Base-by-base conservation (phyloP, 2,329 filamentous ascomycete species). In the Phialophora macrospora region DNA sequence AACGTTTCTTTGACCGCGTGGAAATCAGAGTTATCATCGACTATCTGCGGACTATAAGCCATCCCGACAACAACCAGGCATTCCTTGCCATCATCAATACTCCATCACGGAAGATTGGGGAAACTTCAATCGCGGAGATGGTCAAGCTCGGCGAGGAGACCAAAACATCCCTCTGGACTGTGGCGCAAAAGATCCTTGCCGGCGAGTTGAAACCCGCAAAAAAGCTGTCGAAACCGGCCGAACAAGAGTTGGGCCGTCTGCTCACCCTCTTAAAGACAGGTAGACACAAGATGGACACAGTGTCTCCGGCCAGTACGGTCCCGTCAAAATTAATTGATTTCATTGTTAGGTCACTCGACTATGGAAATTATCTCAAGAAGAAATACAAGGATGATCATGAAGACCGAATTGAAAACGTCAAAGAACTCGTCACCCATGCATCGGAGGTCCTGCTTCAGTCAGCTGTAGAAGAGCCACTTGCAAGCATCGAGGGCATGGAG, bases 1-100 rank as follows among this genome's bases (percentile, higher is more conserved):
- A 88, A 68, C 90, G 91, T 65, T 99, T 99, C 76, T 98, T 96
- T 73, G 95, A 99, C 71, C 88, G 95, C 59, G 85, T 87, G 2
- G 94, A 99, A 75, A 90, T 98, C 74, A 96, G 95, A 76, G 84
- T 92, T 6, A 76, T 98, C 0, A 79, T 98, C 3, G 93, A 97
- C 75, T 98, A 99, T 75, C 82, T 98, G 14, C 87, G 93, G 34
- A 89, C 96, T 3, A 87, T 97, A 34, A 87, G 91, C 73, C 90
- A 96, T 68, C 91, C 93, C 1, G 85, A 91, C 54, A 93, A 96
- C 75, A 96, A 93, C 72, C 93, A 97, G 74, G 92, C 92, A 0
- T 79, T 98, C 0, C 85, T 89, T 3, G 86, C 92, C 34, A 88
- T 97, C 63, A 88, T 98, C 74, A 98, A 98, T 74, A 84, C 90